phyloP scores from a whole-genome alignment of 164 flowering plant species.

The Piper betle region DNA sequence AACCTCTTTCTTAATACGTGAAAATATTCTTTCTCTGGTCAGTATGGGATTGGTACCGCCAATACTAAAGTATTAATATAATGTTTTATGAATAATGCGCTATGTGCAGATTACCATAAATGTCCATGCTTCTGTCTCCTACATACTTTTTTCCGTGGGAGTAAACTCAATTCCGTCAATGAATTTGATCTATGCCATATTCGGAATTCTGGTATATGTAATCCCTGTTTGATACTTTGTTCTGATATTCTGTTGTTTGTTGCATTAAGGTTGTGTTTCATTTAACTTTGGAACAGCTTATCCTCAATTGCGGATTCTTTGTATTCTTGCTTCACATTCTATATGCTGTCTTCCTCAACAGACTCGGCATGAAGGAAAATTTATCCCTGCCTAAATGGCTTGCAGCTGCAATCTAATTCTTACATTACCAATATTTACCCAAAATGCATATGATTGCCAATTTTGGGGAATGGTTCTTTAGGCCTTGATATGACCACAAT shows the following conservation, averaged over 20 bases:
- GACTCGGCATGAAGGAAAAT: conserved; percentile 70
- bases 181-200: conserved; percentile 53
- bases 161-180: conserved; percentile 62
- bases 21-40: conserved; percentile 88
- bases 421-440: no score
- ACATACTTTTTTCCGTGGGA: conserved; percentile 50
- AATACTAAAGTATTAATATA: background rate
- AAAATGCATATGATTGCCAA: no score
- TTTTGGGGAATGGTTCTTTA: no score
- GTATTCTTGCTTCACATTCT: conserved; percentile 78
- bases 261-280: background rate
- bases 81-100: conserved; percentile 6
- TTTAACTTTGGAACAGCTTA: conserved; percentile 36
- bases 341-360: conserved; percentile 59
- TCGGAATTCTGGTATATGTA: conserved; percentile 52
- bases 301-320: conserved; percentile 66
- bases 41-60: conserved; percentile 2
- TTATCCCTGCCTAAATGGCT: conserved; percentile 72
- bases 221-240: background rate
- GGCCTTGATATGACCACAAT: no score
- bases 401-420: background rate
- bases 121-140: conserved; percentile 69
- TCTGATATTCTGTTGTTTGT: background rate
- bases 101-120: conserved; percentile 76
- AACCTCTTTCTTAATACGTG: conserved; percentile 81